These are phyloP conservation scores for Trichoderma hamatum DNA, from an alignment of 2,329 filamentous ascomycete species.

Conservation along the genomic window DNA sequence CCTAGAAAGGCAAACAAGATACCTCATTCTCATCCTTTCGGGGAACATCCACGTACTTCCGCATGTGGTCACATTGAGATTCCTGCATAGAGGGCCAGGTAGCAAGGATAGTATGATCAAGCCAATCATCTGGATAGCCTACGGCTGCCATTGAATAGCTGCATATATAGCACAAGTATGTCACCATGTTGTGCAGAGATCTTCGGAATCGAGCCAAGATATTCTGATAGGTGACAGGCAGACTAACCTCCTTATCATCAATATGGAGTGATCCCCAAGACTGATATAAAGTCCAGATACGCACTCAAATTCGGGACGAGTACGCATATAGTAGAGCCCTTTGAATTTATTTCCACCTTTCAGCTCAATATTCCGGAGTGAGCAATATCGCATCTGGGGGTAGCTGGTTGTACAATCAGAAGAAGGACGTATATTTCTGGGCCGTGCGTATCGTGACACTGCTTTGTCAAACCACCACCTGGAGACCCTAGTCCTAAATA, in stretches of 20 bases:
- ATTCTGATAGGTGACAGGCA: background rate
- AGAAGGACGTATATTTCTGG: background rate
- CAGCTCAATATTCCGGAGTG: background rate
- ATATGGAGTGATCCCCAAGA: background rate
- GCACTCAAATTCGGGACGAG: background rate
- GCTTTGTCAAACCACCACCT: slow-evolving; percentile 1
- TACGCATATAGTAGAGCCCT: background rate
- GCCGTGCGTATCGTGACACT: background rate
- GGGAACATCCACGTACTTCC: background rate
- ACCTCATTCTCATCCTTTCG: background rate
- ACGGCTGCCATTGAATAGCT: background rate
- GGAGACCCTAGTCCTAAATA: slow-evolving; percentile 1
- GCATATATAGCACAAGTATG: background rate
- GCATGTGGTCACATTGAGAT: background rate
- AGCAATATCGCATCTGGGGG: background rate
- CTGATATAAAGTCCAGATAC: background rate
- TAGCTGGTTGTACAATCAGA: background rate
- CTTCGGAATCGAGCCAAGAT: background rate
- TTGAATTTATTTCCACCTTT: background rate
- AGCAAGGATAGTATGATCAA: background rate
- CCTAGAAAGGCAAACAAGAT: background rate
- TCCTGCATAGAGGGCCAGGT: background rate
- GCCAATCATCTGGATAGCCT: background rate
- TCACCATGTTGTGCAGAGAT: background rate
- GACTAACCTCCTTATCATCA: background rate